Conservation (phyloP, 441 rosid genomes). For the Populus hybrid region DNA sequence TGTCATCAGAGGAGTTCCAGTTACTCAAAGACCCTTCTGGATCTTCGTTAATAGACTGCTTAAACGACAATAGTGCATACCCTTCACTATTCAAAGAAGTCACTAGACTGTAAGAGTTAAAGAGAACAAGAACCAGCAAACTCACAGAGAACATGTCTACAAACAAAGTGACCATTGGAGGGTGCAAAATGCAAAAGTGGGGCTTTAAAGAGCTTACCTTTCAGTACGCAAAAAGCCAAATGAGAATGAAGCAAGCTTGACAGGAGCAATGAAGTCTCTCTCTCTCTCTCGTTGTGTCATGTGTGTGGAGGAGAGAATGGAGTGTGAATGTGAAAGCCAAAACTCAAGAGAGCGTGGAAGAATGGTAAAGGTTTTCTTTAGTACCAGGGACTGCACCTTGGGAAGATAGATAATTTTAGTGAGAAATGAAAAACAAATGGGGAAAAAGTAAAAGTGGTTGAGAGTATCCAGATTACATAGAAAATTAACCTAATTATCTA, state of each 20-base stretch:
- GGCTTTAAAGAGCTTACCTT: constrained; percentile 34
- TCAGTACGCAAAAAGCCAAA: constrained; percentile 27
- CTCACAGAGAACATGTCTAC: constrained; percentile 40
- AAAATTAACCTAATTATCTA: background rate
- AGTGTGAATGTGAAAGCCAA: constrained; percentile 26
- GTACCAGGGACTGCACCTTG: constrained; percentile 26
- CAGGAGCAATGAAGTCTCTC: constrained; percentile 15
- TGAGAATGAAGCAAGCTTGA: constrained; percentile 16
- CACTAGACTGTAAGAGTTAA: constrained; percentile 30
- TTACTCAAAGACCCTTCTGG: constrained; percentile 77
- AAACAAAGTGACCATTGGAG: constrained; percentile 22
- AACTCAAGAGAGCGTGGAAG: constrained; percentile 27
- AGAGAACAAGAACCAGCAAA: constrained; percentile 41
- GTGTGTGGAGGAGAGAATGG: constrained; percentile 1
- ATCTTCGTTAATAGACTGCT: constrained; percentile 60
- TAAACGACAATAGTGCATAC: constrained; percentile 68
- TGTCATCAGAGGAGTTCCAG: constrained; percentile 79
- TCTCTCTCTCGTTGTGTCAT: background rate
- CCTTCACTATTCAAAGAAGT: constrained; percentile 62
- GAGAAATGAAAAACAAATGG: constrained; percentile 16
- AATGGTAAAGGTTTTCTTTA: constrained; percentile 30
- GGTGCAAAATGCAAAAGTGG: constrained; percentile 6
- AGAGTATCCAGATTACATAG: constrained; percentile 14
- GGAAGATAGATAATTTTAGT: constrained; percentile 23
- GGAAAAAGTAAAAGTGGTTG: constrained; percentile 27